These are phyloP conservation scores for Terana coerulea DNA, from an alignment of 768 basidiomycete genomes.

Conservation along the genomic window DNA sequence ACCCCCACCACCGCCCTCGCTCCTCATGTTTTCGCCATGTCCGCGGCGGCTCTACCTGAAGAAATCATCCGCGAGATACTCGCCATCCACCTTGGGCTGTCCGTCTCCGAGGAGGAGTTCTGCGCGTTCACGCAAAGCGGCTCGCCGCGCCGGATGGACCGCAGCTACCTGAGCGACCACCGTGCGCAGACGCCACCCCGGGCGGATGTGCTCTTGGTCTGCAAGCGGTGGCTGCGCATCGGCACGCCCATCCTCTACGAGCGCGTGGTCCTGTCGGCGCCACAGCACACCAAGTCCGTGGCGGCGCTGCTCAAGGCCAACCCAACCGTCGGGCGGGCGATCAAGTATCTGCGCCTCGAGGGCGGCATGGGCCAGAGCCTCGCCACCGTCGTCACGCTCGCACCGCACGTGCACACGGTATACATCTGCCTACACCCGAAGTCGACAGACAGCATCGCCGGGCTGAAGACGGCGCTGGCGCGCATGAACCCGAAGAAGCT, in stretches of 20 bases:
- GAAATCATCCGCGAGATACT: background rate
- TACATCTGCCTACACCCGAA: too few species aligned
- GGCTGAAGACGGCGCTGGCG: too few species aligned
- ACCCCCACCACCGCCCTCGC: too few species aligned
- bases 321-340: background rate
- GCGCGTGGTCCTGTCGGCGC: background rate
- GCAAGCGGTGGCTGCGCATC: slow-evolving; percentile 2
- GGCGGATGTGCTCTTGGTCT: background rate
- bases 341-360: background rate
- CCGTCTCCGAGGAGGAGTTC: background rate
- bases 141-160: background rate
- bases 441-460: too few species aligned
- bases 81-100: background rate
- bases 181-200: background rate
- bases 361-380: background rate
- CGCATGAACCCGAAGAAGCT: too few species aligned
- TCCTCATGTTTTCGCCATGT: too few species aligned
- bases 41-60: background rate
- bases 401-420: background rate
- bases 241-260: slow-evolving; percentile 7
- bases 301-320: background rate
- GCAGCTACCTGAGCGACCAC: background rate
- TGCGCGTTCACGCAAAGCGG: background rate
- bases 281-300: background rate
- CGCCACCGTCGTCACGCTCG: background rate